These are phyloP conservation scores for Kluyveromyces aestuarii DNA, from an alignment of 805 yeast species.

Conservation along the genomic window DNA sequence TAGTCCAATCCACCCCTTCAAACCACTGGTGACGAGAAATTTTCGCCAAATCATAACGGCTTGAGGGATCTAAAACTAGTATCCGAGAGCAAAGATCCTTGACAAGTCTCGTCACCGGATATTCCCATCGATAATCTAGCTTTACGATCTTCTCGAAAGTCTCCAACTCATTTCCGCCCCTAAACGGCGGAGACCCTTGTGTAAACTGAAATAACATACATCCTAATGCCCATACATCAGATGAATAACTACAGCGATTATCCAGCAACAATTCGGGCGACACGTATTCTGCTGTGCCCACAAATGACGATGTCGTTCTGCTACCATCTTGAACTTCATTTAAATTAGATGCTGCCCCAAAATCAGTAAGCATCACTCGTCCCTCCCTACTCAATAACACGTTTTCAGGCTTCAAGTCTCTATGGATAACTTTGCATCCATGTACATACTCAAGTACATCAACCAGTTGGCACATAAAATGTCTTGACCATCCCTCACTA, in stretches of 20 bases:
- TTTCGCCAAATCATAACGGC: constrained; percentile 46
- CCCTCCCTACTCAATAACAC: constrained; percentile 77
- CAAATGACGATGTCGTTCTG: constrained; percentile 61
- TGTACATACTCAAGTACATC: constrained; percentile 90
- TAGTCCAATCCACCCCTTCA: constrained; percentile 53
- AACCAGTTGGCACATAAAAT: constrained; percentile 78
- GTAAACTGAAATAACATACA: constrained; percentile 79
- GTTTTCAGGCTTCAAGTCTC: constrained; percentile 94
- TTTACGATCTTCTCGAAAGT: constrained; percentile 84
- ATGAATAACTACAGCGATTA: constrained; percentile 73
- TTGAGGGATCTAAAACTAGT: constrained; percentile 61
- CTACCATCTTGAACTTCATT: constrained; percentile 20
- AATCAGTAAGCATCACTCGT: constrained; percentile 87
- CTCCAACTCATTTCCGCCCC: constrained; percentile 74
- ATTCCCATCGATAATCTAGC: constrained; percentile 60
- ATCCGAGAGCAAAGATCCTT: constrained; percentile 60
- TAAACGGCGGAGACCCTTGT: constrained; percentile 82
- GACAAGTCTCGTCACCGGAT: constrained; percentile 51
- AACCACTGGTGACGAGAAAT: constrained; percentile 71
- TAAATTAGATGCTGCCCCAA: constrained; percentile 81
- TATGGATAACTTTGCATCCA: constrained; percentile 78
- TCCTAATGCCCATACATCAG: constrained; percentile 93
- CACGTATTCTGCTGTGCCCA: constrained; percentile 96
- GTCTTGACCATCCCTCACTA: constrained; percentile 64
- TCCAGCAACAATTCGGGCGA: constrained; percentile 79